Base-by-base conservation (phyloP, 2,329 filamentous ascomycete species). In the Ceratocystis alfenasii region DNA sequence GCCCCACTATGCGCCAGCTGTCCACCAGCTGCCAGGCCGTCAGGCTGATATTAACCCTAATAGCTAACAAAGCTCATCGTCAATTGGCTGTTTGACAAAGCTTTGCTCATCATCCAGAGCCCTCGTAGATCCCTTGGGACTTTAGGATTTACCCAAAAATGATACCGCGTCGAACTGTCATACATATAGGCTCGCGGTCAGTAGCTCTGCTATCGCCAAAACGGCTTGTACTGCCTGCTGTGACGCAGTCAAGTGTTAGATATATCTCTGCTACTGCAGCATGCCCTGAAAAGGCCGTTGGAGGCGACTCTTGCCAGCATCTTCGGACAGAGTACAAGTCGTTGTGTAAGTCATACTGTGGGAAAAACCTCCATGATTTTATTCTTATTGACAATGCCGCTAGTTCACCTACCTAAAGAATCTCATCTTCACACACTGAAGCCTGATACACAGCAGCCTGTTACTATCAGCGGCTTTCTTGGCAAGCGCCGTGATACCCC, bases 401-500 rank as follows among this genome's bases (percentile, higher is more conserved):
- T 33, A 67, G 66, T 67, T 57, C 28, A 67, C 45, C 48, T 67
- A 17, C 66, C 66, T 12, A 63, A 63, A 33, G 63, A 48, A 28
- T 59, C n/a, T 33, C 17, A 63, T 15, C 22, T 63, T 4, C 45
- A 41, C 28, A 63, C 63, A 30, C 36, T 68, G 5, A 68, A 60
- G 5, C 64, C 67, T 7, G 65, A 67, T 46, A 67, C 67, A n/a
- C 53, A 62, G 7, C 45, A 64, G 46, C 53, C 55, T 10, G 65
- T 68, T 17, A 65, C 67, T 22, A 62, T 89, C 0, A 80, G 86
- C 73, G 92, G 92, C 22, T 94, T 92, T 70, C 75, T 96, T 0
- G 84, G 85, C 30, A 84, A 83, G 68, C 81, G 85, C 36, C 81
- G 84, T 68, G 84, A 89, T 70, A 78, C 91, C 25, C 85, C 84